Conservation (phyloP, 2,329 filamentous ascomycete species). For the Pseudocercospora macadamiae region DNA sequence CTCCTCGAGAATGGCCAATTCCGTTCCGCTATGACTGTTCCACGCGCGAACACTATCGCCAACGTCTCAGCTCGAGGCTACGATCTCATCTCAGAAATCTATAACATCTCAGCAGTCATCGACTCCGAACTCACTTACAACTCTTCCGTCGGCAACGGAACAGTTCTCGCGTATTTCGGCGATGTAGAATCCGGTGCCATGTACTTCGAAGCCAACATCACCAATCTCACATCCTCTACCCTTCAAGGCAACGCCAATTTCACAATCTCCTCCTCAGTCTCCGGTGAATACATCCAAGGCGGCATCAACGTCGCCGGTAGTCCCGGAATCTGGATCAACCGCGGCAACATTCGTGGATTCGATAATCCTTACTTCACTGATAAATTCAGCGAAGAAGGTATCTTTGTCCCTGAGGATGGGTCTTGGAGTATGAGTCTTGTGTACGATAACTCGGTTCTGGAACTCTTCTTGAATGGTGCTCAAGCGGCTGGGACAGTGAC, state of each 20-base stretch:
- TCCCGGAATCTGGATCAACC: slow-evolving; percentile 51
- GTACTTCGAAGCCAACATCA: slow-evolving; percentile 59
- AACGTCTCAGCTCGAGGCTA: slow-evolving; percentile 56
- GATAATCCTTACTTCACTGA: slow-evolving; percentile 60
- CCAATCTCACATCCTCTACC: slow-evolving; percentile 40
- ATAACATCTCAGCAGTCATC: slow-evolving; percentile 54
- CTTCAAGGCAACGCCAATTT: slow-evolving; percentile 52
- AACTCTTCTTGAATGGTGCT: slow-evolving; percentile 59
- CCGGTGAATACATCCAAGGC: slow-evolving; percentile 54
- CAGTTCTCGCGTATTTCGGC: slow-evolving; percentile 56
- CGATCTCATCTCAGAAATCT: slow-evolving; percentile 55
- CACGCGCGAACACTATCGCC: slow-evolving; percentile 56
- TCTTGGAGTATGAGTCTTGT: slow-evolving; percentile 52
- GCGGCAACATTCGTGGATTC: slow-evolving; percentile 54
- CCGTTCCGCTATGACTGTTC: slow-evolving; percentile 56
- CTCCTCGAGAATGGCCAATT: slow-evolving; percentile 51
- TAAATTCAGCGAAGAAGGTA: slow-evolving; percentile 49
- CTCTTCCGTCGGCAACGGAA: slow-evolving; percentile 52
- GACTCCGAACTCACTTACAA: slow-evolving; percentile 50
- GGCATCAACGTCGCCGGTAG: slow-evolving; percentile 53
- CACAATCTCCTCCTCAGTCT: slow-evolving; percentile 55
- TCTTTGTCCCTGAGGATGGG: slow-evolving; percentile 33
- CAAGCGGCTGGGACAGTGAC: slow-evolving; percentile 54
- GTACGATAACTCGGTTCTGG: slow-evolving; percentile 58
- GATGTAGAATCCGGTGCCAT: slow-evolving; percentile 55